phyloP scores from a whole-genome alignment of 2,329 filamentous ascomycete genomes.

The Plectosphaerella cucumerina region DNA sequence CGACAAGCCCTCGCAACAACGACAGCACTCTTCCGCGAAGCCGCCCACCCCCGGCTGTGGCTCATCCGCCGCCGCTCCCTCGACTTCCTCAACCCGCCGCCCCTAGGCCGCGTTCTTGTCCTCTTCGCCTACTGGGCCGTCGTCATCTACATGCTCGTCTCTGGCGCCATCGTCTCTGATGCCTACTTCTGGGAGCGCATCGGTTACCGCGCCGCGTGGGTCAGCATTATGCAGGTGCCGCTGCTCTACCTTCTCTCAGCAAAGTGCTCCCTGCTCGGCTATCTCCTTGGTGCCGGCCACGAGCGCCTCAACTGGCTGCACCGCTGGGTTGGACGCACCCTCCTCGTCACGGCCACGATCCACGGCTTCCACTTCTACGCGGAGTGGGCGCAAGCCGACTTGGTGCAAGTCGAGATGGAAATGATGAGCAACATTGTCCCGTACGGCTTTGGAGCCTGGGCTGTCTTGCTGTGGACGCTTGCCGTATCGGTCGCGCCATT shows the following conservation, averaged over 20 bases:
- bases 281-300: conserved; percentile 59
- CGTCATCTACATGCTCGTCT: conserved; percentile 51
- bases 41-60: conserved; percentile 51
- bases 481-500: conserved; percentile 16
- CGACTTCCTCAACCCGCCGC: conserved; percentile 54
- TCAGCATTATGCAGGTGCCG: conserved; percentile 60
- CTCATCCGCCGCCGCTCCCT: conserved; percentile 36
- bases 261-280: conserved; percentile 54
- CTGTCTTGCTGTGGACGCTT: conserved; percentile 18
- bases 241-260: conserved; percentile 59
- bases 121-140: conserved; percentile 55
- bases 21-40: conserved; percentile 55
- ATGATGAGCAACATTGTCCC: conserved; percentile 54
- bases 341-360: conserved; percentile 63
- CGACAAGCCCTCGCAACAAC: conserved; percentile 53
- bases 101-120: conserved; percentile 49
- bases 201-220: conserved; percentile 65
- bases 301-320: conserved; percentile 72
- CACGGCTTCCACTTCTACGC: conserved; percentile 68
- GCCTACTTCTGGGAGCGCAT: conserved; percentile 60
- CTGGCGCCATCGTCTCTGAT: conserved; percentile 44
- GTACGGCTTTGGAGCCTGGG: conserved; percentile 18
- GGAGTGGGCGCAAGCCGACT: conserved; percentile 57
- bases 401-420: conserved; percentile 54
- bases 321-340: conserved; percentile 65